Conservation (phyloP, 306 rosid genomes). For the Trifolium repens region DNA sequence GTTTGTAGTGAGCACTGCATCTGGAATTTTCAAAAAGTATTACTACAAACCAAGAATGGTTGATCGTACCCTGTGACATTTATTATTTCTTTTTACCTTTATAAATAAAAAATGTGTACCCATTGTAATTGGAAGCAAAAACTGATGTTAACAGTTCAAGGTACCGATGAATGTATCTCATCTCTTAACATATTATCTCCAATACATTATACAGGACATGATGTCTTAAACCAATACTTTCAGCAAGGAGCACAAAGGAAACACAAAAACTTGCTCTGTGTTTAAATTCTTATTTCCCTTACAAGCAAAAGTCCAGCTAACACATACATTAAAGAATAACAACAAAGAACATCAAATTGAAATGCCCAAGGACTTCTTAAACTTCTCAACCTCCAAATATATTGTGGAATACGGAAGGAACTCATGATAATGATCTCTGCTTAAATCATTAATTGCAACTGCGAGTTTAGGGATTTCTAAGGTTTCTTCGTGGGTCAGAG, state of each 20-base stretch:
- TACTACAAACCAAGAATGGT: too few relatives aligned
- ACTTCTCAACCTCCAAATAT: slow-evolving; percentile 98
- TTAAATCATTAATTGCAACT: slow-evolving; percentile 86
- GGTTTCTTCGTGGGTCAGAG: slow-evolving; percentile 87
- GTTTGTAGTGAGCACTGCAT: too few relatives aligned
- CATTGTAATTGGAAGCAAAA: slow-evolving; percentile 5
- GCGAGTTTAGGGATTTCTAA: slow-evolving; percentile 98
- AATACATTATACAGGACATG: slow-evolving; percentile 38
- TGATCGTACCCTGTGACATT: too few relatives aligned
- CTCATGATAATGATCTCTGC: slow-evolving; percentile 80
- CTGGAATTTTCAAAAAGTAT: too few relatives aligned
- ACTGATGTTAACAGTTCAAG: slow-evolving; percentile 1
- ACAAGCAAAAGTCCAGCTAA: slow-evolving; percentile 63
- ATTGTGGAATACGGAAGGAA: slow-evolving; percentile 93
- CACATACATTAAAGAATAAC: slow-evolving; percentile 50
- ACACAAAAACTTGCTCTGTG: slow-evolving; percentile 50
- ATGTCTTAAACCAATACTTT: slow-evolving; percentile 42
- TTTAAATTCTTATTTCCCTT: slow-evolving; percentile 75
- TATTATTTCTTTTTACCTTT: too few relatives aligned
- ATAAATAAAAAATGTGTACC: neutral
- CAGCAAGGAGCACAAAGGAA: slow-evolving; percentile 51
- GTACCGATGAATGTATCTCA: slow-evolving; percentile 40
- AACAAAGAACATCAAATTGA: slow-evolving; percentile 57
- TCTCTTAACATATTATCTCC: slow-evolving; percentile 39
- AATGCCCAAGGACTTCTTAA: slow-evolving; percentile 90